Evolutionary conservation across 139 green algal genomes (phyloP).

Genomic region (Coelastrella sp.): DNA sequence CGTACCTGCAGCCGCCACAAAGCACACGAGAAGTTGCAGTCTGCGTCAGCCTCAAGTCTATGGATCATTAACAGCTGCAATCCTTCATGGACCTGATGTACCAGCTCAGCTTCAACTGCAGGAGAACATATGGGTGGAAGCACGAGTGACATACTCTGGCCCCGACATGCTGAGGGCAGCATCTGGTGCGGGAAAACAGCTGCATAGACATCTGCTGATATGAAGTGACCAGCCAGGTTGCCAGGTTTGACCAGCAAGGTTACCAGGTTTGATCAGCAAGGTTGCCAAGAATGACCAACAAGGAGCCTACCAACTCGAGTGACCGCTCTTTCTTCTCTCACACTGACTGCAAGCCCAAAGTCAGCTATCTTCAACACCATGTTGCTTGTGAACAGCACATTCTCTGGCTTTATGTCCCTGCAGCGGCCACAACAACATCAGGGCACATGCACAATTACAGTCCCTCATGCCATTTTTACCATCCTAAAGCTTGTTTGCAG

Average conservation of each 20-base stretch:
- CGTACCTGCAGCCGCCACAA: neutral
- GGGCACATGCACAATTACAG: too few relatives aligned
- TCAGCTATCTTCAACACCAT: conserved; percentile 63
- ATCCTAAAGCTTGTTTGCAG: too few relatives aligned
- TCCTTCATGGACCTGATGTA: too few relatives aligned
- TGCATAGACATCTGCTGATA: too few relatives aligned
- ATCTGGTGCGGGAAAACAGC: too few relatives aligned
- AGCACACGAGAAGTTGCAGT: neutral
- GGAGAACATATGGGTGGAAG: too few relatives aligned
- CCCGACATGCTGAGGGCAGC: too few relatives aligned
- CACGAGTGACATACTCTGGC: too few relatives aligned
- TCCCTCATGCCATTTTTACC: too few relatives aligned
- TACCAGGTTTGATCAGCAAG: neutral
- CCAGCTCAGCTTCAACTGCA: too few relatives aligned
- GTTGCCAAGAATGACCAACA: neutral
- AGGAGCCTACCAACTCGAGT: conserved; percentile 54
- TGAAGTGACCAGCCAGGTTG: neutral
- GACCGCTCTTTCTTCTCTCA: conserved; percentile 61
- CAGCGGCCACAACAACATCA: conserved; percentile 11
- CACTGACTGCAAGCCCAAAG: conserved; percentile 68
- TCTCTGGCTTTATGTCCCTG: conserved; percentile 75
- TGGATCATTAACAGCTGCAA: too few relatives aligned
- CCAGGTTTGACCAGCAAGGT: neutral
- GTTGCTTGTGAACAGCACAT: conserved; percentile 62
- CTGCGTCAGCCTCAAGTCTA: too few relatives aligned